These are phyloP conservation scores for Mycothermus thermophilus DNA, from an alignment of 495 filamentous ascomycete species.

Conservation along the genomic window DNA sequence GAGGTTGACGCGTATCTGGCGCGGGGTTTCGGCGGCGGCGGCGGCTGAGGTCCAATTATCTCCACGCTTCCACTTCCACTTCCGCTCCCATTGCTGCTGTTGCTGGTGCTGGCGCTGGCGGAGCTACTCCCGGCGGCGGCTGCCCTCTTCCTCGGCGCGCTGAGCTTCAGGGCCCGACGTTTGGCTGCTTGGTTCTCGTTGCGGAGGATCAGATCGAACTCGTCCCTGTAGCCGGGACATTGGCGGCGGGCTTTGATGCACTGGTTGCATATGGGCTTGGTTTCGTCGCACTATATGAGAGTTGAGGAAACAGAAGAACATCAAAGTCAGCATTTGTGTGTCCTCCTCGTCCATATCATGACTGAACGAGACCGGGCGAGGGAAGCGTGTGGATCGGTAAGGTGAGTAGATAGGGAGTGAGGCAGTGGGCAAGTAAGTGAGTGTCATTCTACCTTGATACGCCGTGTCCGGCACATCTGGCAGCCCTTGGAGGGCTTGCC, in stretches of 20 bases:
- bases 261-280: slow-evolving; percentile 52
- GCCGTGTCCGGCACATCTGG: slow-evolving; percentile 54
- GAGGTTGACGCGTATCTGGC: background rate
- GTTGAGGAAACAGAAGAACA: no score
- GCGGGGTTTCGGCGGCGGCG: no score
- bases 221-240: slow-evolving; percentile 56
- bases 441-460: slow-evolving; percentile 49
- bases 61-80: no score
- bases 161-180: slow-evolving; percentile 32
- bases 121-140: no score
- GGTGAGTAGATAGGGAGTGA: no score
- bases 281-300: slow-evolving; percentile 48
- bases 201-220: slow-evolving; percentile 54
- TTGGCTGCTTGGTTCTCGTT: slow-evolving; percentile 51
- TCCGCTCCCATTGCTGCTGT: no score
- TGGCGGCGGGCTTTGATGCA: slow-evolving; percentile 50
- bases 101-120: background rate
- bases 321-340: no score
- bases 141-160: slow-evolving; percentile 11
- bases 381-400: no score
- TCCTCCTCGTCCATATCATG: no score
- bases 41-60: no score
- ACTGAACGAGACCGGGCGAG: no score
- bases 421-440: background rate
- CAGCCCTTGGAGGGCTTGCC: slow-evolving; percentile 62